A percentile compares a stretch with the other conserved stretches of the same genome.
These are phyloP conservation scores for Esteya vermicola DNA, from an alignment of 2,329 filamentous ascomycete species.

Conservation along the genomic window DNA sequence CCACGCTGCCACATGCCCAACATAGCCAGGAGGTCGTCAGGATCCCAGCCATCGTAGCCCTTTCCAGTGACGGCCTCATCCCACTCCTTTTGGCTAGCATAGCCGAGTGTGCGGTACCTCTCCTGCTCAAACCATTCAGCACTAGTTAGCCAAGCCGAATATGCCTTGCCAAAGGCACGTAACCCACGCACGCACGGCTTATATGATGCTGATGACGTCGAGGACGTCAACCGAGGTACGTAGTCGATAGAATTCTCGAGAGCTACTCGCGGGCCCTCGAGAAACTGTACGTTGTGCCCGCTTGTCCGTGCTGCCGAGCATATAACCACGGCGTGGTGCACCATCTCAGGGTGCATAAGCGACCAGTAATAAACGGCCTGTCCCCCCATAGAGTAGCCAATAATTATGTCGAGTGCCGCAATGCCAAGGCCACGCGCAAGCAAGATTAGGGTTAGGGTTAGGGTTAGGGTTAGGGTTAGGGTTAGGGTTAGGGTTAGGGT, in stretches of 20 bases:
- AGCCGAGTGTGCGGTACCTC: conserved; percentile 53
- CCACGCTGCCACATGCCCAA: conserved; percentile 65
- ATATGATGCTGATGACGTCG: conserved; percentile 22
- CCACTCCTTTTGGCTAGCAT: conserved; percentile 57
- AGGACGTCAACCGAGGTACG: conserved; percentile 22
- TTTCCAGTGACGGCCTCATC: conserved; percentile 63
- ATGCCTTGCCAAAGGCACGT: conserved; percentile 60
- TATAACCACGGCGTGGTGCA: conserved; percentile 29
- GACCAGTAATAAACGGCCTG: conserved; percentile 38
- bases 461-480: no score
- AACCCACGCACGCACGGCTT: conserved; percentile 26
- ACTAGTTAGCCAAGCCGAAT: conserved; percentile 71
- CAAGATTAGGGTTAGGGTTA: no score
- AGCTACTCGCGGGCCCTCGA: conserved; percentile 36
- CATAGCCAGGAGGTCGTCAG: conserved; percentile 20
- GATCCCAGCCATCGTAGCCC: conserved; percentile 36
- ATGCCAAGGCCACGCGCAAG: no score
- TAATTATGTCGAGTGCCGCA: conserved; percentile 26
- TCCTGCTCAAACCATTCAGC: conserved; percentile 65
- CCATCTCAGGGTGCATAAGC: conserved; percentile 32
- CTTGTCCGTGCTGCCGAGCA: conserved; percentile 36
- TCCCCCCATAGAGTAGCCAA: conserved; percentile 44
- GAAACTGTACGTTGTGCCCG: conserved; percentile 37
- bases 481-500: no score
- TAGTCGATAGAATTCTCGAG: conserved; percentile 27